These are phyloP conservation scores for Cyclotella cryptica DNA, from an alignment of 108 stramenopile genomes.

Conservation along the genomic window DNA sequence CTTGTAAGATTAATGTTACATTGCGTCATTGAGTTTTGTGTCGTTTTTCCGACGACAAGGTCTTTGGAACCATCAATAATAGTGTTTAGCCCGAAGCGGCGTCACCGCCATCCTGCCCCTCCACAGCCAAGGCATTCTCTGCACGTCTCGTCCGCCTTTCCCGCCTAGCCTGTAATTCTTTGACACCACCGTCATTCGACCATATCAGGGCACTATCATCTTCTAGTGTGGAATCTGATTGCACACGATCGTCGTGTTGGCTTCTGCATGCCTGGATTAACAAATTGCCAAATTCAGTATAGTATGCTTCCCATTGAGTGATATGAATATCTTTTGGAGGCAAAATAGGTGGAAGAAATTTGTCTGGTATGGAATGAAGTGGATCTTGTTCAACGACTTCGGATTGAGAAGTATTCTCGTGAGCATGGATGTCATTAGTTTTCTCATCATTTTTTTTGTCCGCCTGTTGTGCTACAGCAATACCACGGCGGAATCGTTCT, in stretches of 20 bases:
- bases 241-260: neutral
- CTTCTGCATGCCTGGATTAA: conserved; percentile 16
- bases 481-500: conserved; percentile 44
- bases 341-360: conserved; percentile 26
- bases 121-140: conserved; percentile 15
- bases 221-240: neutral
- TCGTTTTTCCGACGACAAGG: no score
- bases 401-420: neutral
- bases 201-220: conserved; percentile 44
- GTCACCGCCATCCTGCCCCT: no score
- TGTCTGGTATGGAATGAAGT: conserved; percentile 15
- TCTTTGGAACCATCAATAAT: no score
- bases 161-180: conserved; percentile 34
- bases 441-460: neutral
- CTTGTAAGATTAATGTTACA: neutral
- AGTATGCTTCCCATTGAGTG: conserved; percentile 40
- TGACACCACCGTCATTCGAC: conserved; percentile 38
- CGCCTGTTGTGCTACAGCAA: neutral
- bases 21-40: neutral
- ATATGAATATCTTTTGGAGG: conserved; percentile 34
- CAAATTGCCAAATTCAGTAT: conserved; percentile 41
- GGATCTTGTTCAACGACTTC: conserved; percentile 7
- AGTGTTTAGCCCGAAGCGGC: no score
- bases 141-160: conserved; percentile 40
- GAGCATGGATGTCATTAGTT: no score